Evolutionary conservation across 495 filamentous ascomycete species (phyloP), one percentile per base, ranked within the genome.

Genomic region (Hypoxylon intermedium): DNA sequence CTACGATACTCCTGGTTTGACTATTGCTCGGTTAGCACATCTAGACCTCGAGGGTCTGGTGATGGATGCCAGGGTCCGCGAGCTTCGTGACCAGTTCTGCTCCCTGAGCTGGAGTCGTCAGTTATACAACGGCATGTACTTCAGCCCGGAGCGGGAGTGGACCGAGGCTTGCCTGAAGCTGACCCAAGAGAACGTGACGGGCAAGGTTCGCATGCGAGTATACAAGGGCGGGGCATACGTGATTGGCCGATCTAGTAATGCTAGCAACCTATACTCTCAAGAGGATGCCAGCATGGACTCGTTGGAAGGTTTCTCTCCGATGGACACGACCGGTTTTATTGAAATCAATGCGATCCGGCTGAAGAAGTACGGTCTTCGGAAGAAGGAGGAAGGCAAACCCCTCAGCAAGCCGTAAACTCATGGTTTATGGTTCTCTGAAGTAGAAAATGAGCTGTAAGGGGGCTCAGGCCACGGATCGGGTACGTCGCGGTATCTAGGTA

Each of bases 281-380:
- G 77, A 81, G 63, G 91, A 96, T 79, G 83, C 84, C 38, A 87
- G 81, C 61, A 98, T 97, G 93, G 93, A 97, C 76, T 85, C 86
- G 67, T 85, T 96, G 66, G 88, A 84, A 70, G 86, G 86, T 68
- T 96, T 96, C 78, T 79, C 77, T 50, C 91, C 91, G 28, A 76
- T 79, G 53, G 54, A 75, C 60, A 70, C 73, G 70, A 78, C 85
- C 26, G 89, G 91, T 23, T 95, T 96, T 77, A 93, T 96, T 69
- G 82, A 74, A 52, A 88, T 95, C 53, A 82, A 91, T 67, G 87
- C 89, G 24, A 26, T 26, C 4, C 24, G 24, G 3, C 24, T 26
- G 4, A 26, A 26, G 24, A 26, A 26, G 24, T 26, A 4, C 24
- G 24, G 24, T 26, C 24, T 26, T 7, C 24, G 7, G 24, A 26